Evolutionary conservation across 176 grass and related monocot species (phyloP), one percentile per base, ranked within the genome.

Genomic region (Bonia amplexicaulis): DNA sequence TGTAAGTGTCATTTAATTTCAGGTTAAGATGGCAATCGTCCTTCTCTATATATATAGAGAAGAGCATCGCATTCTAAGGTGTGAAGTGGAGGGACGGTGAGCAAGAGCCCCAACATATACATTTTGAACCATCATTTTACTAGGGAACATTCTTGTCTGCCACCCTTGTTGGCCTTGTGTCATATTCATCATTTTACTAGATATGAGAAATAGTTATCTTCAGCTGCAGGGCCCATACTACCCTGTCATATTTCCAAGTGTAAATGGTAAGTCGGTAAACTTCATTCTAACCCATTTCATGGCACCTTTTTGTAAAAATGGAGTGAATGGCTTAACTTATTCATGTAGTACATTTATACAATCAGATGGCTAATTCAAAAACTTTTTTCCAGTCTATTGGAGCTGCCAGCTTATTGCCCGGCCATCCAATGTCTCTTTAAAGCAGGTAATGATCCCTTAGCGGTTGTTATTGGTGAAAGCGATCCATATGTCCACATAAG

Each of bases 151-250:
- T n/a, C n/a, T n/a, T n/a, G n/a, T n/a, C n/a, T n/a, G n/a, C n/a
- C n/a, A n/a, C n/a, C n/a, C n/a, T n/a, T n/a, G n/a, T n/a, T n/a
- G n/a, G n/a, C n/a, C n/a, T n/a, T n/a, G n/a, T n/a, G n/a, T n/a
- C n/a, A n/a, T n/a, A n/a, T n/a, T n/a, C n/a, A n/a, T n/a, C n/a
- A n/a, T n/a, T n/a, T n/a, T n/a, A 53, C 81, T 91, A 54, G 96
- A 99, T 31, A 99, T 99, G 96, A 88, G 81, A 33, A 99, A 99
- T 82, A 96, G 87, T 42, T 95, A 91, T 74, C 86, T 99, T 85
- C 93, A 95, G 62, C 86, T 99, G 66, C 96, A 99, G 87, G 96
- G 96, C 5, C 96, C 96, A 22, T 99, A 93, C 73, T 99, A 99
- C 64, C 96, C 96, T 61, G 75, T 99, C 74, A 94, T 99, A 89